Conservation (phyloP, 768 basidiomycete species). For the Termitomyces sp. region DNA sequence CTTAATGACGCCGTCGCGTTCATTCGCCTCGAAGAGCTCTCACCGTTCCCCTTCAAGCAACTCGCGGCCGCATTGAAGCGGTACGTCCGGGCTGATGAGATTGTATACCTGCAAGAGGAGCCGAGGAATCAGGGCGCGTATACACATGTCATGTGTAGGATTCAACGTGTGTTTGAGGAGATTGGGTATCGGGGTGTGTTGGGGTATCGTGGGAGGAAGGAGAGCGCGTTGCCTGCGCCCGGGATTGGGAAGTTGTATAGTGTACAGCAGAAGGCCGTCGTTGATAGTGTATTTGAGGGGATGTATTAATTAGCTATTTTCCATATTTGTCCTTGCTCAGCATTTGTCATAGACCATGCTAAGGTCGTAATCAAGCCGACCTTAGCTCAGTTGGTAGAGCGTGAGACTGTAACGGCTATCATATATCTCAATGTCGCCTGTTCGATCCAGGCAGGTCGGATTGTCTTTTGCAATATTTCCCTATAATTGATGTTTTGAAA, state of each 20-base stretch:
- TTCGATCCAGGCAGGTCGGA: constrained; percentile 10
- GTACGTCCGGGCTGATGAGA: constrained; percentile 37
- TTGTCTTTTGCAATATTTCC: too few relatives aligned
- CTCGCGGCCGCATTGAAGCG: constrained; percentile 38
- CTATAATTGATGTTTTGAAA: too few relatives aligned
- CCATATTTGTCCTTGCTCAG: too few relatives aligned
- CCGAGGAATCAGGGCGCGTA: constrained; percentile 85
- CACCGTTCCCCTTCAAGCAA: constrained; percentile 76
- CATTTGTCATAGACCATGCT: too few relatives aligned
- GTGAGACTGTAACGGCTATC: constrained; percentile 8
- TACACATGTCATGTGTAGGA: constrained; percentile 54
- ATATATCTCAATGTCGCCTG: constrained; percentile 6
- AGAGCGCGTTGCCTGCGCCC: constrained; percentile 72
- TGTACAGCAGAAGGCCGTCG: constrained; percentile 54
- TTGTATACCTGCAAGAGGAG: constrained; percentile 82
- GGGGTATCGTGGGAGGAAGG: constrained; percentile 59
- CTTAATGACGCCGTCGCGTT: constrained; percentile 54
- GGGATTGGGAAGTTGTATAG: constrained; percentile 68
- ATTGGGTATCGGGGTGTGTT: constrained; percentile 28
- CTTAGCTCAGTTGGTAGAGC: constrained; percentile 12
- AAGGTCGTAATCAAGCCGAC: neutral
- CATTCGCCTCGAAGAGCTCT: constrained; percentile 78
- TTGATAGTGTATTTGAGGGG: constrained; percentile 46
- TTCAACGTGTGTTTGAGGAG: constrained; percentile 43
- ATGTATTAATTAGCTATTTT: neutral